A percentile compares a stretch with the other conserved stretches of the same genome.
phyloP scores from a whole-genome alignment of 1,284 basidiomycete species.

The Cryptococcus wingfieldii region DNA sequence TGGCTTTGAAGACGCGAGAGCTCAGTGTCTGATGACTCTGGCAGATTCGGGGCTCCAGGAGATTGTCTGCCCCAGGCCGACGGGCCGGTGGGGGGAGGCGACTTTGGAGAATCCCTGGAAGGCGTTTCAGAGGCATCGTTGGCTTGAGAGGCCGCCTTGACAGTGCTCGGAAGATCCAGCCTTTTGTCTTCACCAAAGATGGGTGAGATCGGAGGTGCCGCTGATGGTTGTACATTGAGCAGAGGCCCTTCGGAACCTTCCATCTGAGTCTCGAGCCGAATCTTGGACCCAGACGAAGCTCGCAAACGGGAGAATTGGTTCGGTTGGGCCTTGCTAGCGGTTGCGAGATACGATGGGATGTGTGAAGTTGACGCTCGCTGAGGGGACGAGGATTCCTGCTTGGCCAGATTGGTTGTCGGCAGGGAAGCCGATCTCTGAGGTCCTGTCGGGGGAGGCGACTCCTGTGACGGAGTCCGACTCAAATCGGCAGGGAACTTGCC shows the following conservation, averaged over 20 bases:
- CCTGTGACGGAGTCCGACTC: constrained; percentile 2
- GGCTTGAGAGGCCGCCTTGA: constrained; percentile 7
- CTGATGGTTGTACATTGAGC: background rate
- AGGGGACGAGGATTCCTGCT: background rate
- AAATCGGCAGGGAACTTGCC: constrained; percentile 7
- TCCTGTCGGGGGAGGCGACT: no score
- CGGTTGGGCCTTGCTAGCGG: no score
- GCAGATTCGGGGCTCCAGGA: background rate
- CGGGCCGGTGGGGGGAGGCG: background rate
- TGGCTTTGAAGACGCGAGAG: no score
- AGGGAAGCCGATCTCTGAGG: background rate
- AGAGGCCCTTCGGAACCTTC: background rate
- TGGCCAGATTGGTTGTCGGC: background rate
- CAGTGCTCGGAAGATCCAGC: constrained; percentile 8
- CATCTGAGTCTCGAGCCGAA: no score
- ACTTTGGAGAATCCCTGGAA: background rate
- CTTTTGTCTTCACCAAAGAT: constrained; percentile 4
- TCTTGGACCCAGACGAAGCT: no score
- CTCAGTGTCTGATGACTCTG: no score
- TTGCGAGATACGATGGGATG: background rate
- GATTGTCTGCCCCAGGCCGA: constrained; percentile 14
- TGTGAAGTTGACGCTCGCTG: constrained; percentile 7
- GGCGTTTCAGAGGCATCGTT: no score
- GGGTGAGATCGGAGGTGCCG: constrained; percentile 3
- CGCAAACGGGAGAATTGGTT: no score